phyloP scores from a whole-genome alignment of 192 early-diverging fungal species.

The Paraglomus brasilianum region DNA sequence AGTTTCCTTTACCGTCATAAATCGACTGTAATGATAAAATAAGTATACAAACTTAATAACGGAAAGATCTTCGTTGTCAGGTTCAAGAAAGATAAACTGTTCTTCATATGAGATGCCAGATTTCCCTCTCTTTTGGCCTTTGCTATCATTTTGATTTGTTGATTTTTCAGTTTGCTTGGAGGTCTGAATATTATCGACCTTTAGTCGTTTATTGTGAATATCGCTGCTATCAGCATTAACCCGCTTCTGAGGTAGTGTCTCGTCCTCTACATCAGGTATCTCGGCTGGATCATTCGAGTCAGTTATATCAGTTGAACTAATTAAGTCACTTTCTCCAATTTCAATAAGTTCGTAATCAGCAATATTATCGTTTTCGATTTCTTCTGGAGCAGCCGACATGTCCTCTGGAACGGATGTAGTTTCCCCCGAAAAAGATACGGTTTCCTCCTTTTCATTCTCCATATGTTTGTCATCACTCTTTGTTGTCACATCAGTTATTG shows the following conservation, averaged over 20 bases:
- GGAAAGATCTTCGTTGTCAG: constrained; percentile 58
- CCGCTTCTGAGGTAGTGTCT: neutral
- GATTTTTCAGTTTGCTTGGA: constrained; percentile 31
- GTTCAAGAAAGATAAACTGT: constrained; percentile 81
- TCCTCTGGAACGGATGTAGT: too few relatives aligned
- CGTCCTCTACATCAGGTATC: constrained; percentile 24
- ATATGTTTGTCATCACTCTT: neutral
- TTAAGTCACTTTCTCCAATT: too few relatives aligned
- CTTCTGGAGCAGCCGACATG: too few relatives aligned
- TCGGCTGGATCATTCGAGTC: constrained; percentile 32
- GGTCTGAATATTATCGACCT: constrained; percentile 3
- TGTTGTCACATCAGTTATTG: constrained; percentile 51
- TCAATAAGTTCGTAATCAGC: too few relatives aligned
- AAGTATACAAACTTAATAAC: constrained; percentile 48
- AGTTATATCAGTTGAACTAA: too few relatives aligned
- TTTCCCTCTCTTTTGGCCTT: constrained; percentile 45
- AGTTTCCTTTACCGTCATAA: too few relatives aligned
- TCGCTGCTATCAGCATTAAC: constrained; percentile 32
- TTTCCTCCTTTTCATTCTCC: constrained; percentile 5
- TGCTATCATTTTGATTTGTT: constrained; percentile 35
- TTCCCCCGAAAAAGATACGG: too few relatives aligned
- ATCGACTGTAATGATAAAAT: too few relatives aligned
- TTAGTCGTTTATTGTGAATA: constrained; percentile 31
- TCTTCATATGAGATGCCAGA: constrained; percentile 61
- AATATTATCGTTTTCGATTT: too few relatives aligned